phyloP scores from a whole-genome alignment of 2,329 filamentous ascomycete species.

The Clonostachys rhizophaga region DNA sequence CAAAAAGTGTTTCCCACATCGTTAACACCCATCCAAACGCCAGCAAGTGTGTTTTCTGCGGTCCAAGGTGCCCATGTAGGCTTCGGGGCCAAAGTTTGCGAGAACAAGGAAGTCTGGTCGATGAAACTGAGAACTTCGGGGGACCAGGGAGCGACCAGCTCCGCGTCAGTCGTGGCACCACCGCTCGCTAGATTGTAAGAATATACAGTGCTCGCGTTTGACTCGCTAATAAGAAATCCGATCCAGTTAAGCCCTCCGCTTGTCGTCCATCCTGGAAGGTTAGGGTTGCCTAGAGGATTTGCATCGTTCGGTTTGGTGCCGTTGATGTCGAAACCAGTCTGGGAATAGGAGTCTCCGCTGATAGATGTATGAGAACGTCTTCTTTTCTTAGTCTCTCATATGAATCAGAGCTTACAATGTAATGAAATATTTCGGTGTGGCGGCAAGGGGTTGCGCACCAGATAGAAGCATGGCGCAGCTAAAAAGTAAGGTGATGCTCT shows the following conservation, averaged over 20 bases:
- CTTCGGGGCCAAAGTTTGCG: constrained; percentile 16
- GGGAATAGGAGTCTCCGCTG: constrained; percentile 23
- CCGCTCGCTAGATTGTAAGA: constrained; percentile 51
- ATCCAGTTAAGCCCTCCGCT: constrained; percentile 48
- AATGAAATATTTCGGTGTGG: neutral
- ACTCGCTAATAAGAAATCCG: constrained; percentile 37
- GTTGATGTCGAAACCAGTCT: constrained; percentile 46
- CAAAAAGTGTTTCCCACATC: constrained; percentile 46
- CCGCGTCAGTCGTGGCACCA: constrained; percentile 46
- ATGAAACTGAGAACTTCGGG: constrained; percentile 28
- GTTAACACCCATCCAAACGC: constrained; percentile 51
- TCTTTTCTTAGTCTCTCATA: neutral
- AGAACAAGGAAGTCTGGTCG: constrained; percentile 19
- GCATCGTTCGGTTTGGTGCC: constrained; percentile 41
- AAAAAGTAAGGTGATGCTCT: too few species aligned
- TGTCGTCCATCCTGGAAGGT: constrained; percentile 44
- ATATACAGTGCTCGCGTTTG: constrained; percentile 35
- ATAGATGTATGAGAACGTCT: neutral
- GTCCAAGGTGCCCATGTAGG: constrained; percentile 33
- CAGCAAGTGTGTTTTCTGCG: constrained; percentile 32
- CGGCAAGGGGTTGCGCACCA: too few species aligned
- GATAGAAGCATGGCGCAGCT: too few species aligned
- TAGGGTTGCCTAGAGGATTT: constrained; percentile 60
- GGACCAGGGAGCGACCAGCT: constrained; percentile 43
- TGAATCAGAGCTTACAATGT: neutral